phyloP scores from a whole-genome alignment of 805 yeast species.

The Yamadazyma paraphyllophila region DNA sequence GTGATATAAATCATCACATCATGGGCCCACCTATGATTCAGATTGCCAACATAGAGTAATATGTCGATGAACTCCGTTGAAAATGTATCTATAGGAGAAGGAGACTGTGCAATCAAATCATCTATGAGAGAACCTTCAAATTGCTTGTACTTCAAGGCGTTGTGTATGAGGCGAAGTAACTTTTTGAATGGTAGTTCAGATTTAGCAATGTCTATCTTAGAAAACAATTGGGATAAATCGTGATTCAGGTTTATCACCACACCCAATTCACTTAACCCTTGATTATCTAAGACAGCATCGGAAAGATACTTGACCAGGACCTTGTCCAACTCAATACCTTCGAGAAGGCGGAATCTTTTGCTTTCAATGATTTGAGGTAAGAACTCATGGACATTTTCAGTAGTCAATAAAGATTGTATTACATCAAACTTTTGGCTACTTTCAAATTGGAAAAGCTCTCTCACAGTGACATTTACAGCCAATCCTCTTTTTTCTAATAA shows the following conservation, averaged over 20 bases:
- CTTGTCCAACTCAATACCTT: constrained; percentile 9
- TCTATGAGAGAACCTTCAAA: neutral
- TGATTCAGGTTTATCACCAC: neutral
- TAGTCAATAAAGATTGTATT: constrained; percentile 6
- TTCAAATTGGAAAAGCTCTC: constrained; percentile 9
- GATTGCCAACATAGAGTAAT: neutral
- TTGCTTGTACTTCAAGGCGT: neutral
- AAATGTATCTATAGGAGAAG: neutral
- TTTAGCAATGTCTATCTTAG: constrained; percentile 1
- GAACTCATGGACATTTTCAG: constrained; percentile 1
- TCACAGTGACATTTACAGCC: constrained; percentile 3
- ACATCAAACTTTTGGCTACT: constrained; percentile 2
- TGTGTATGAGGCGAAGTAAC: constrained; percentile 2
- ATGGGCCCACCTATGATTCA: constrained; percentile 46
- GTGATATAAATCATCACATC: constrained; percentile 61
- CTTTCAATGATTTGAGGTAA: constrained; percentile 5
- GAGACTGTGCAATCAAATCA: neutral
- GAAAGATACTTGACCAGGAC: constrained; percentile 8
- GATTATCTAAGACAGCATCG: neutral
- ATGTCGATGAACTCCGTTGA: constrained; percentile 2
- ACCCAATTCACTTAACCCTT: constrained; percentile 2
- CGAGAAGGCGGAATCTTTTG: constrained; percentile 4
- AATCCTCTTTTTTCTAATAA: constrained; percentile 1
- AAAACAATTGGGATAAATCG: constrained; percentile 1
- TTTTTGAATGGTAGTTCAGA: neutral